phyloP scores from a whole-genome alignment of 306 rosid species.

The Vigna reflexopilosa region DNA sequence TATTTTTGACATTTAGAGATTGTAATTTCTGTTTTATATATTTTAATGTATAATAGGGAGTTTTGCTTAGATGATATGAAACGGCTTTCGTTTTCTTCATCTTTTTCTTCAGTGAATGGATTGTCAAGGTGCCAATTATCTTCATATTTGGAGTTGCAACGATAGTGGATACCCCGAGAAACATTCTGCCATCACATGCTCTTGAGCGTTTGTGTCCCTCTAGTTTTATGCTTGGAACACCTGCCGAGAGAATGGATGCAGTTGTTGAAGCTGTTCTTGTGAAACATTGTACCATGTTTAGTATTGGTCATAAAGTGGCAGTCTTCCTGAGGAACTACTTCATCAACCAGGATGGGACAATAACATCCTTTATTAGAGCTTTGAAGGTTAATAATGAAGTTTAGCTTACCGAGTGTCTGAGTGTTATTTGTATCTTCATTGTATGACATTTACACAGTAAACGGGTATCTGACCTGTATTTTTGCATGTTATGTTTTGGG shows the following conservation, averaged over 20 bases:
- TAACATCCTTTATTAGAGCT: slow-evolving; percentile 87
- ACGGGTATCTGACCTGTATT: slow-evolving; percentile 12
- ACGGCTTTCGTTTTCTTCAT: slow-evolving; percentile 28
- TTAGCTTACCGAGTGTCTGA: slow-evolving; percentile 31
- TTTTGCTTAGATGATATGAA: slow-evolving; percentile 39
- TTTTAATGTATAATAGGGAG: slow-evolving; percentile 28
- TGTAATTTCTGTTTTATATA: slow-evolving; percentile 9
- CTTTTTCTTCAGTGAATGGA: slow-evolving; percentile 79
- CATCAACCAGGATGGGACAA: slow-evolving; percentile 90
- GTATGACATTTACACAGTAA: neutral
- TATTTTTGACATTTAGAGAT: slow-evolving; percentile 22
- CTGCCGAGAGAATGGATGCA: slow-evolving; percentile 90
- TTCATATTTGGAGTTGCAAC: slow-evolving; percentile 90
- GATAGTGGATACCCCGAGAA: slow-evolving; percentile 74
- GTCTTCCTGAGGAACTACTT: slow-evolving; percentile 80
- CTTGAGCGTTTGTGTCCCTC: slow-evolving; percentile 70
- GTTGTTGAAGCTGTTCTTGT: slow-evolving; percentile 87
- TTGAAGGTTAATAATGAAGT: slow-evolving; percentile 71
- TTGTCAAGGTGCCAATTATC: slow-evolving; percentile 78
- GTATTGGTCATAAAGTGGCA: slow-evolving; percentile 86
- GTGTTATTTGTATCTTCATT: slow-evolving; percentile 33
- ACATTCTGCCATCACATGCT: slow-evolving; percentile 72
- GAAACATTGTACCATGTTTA: slow-evolving; percentile 66
- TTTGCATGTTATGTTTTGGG: slow-evolving; percentile 40
- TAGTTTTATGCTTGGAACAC: slow-evolving; percentile 74